These are phyloP conservation scores for Trametes pubescens DNA, from an alignment of 1,284 basidiomycete genomes.

Conservation along the genomic window DNA sequence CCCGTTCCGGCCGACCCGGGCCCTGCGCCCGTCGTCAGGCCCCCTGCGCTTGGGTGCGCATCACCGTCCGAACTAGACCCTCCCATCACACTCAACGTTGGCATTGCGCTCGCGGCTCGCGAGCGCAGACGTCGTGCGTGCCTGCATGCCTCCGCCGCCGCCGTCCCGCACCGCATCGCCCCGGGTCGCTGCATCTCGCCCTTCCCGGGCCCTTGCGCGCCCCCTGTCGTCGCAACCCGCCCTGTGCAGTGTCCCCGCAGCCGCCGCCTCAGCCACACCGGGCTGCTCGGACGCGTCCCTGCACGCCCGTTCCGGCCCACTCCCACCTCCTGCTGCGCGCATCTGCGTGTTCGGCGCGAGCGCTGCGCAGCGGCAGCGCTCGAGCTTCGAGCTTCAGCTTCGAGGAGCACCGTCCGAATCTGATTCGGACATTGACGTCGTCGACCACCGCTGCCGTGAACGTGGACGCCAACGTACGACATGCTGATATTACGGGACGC, in stretches of 20 bases:
- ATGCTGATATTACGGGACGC: not conserved
- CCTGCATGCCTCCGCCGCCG: slow-evolving; percentile 1
- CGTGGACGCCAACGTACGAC: too few relatives aligned
- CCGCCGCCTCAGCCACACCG: slow-evolving; percentile 3
- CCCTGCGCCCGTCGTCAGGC: not conserved
- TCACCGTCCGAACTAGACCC: not conserved
- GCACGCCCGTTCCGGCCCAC: not conserved
- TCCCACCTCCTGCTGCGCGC: not conserved
- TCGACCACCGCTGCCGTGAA: too few relatives aligned
- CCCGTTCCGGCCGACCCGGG: not conserved
- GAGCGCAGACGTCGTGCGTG: not conserved
- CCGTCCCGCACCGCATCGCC: slow-evolving; percentile 1
- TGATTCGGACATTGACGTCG: too few relatives aligned
- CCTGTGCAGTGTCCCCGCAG: not conserved
- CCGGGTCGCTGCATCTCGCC: not conserved
- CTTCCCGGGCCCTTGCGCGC: slow-evolving; percentile 9
- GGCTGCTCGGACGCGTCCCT: slow-evolving; percentile 9
- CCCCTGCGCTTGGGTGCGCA: not conserved
- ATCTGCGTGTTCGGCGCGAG: not conserved
- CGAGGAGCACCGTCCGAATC: too few relatives aligned
- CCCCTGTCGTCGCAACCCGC: not conserved
- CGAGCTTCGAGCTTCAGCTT: not conserved
- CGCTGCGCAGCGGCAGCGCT: not conserved
- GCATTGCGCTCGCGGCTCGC: not conserved
- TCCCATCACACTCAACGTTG: slow-evolving; percentile 1